Conservation (phyloP, 805 yeast species). For the Hagleromyces aurorensis region DNA sequence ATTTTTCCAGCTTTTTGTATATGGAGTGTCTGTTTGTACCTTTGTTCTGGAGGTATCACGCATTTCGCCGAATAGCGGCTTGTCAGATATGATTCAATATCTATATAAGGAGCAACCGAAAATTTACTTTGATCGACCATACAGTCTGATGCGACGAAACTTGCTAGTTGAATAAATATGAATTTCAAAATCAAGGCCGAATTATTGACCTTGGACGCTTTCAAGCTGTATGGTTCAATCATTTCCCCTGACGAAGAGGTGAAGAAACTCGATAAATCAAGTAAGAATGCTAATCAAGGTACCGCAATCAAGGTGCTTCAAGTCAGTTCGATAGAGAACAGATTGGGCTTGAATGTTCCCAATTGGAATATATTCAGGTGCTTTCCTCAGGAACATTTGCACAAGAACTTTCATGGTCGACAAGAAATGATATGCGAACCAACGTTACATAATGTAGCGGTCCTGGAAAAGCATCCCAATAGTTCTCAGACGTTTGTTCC, state of each 20-base stretch:
- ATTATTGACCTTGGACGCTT: slow-evolving; percentile 57
- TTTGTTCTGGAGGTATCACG: too few relatives aligned
- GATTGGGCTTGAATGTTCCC: slow-evolving; percentile 42
- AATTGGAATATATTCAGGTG: slow-evolving; percentile 83
- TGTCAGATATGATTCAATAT: too few relatives aligned
- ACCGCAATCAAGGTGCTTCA: slow-evolving; percentile 74
- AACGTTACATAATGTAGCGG: slow-evolving; percentile 44
- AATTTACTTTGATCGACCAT: too few relatives aligned
- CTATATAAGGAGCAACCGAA: too few relatives aligned
- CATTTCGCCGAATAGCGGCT: too few relatives aligned
- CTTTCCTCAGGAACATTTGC: slow-evolving; percentile 61
- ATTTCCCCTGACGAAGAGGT: slow-evolving; percentile 74
- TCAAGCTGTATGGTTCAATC: slow-evolving; percentile 65
- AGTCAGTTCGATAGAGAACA: slow-evolving; percentile 60
- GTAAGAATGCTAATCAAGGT: slow-evolving; percentile 76
- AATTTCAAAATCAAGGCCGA: slow-evolving; percentile 39
- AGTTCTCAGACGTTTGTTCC: slow-evolving; percentile 90
- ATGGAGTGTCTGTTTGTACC: too few relatives aligned
- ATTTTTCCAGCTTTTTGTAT: too few relatives aligned
- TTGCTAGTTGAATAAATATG: background rate
- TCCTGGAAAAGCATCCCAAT: slow-evolving; percentile 83
- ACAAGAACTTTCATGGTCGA: slow-evolving; percentile 16
- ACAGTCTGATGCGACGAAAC: too few relatives aligned
- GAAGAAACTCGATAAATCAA: slow-evolving; percentile 21
- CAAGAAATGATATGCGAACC: background rate